Evolutionary conservation across 352 stramenopile genomes (phyloP), one percentile per base, ranked within the genome.

Genomic region (Phytophthora aleatoria): DNA sequence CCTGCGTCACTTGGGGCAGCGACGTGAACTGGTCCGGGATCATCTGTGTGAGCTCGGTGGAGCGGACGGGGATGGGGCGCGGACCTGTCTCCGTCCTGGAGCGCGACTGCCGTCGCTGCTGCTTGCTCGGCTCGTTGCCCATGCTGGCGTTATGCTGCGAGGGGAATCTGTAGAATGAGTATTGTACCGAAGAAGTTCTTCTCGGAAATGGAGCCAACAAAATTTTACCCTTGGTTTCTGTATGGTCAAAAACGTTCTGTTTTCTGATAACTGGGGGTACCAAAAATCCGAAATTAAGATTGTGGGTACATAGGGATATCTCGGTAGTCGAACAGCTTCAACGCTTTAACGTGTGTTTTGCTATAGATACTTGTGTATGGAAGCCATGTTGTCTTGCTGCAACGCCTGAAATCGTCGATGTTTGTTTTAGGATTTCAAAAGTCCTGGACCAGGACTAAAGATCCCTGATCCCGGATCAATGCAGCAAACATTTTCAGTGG

Each of bases 11-110:
- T 60, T 94, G 77, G 2, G 73, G 58, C n/a, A 92, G 64, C 44
- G 81, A 76, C 50, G 77, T 73, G 69, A 89, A 94, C 48, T 90
- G 71, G 64, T 94, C 81, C 0, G 81, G 74, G 51, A 91, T 90
- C 73, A 90, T 89, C 63, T 79, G 51, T 30, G 58, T 70, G 10
- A 67, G 57, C 12, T 61, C 16, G n/a, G 68, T 24, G 9, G 48
- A 63, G 41, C 64, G 57, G 20, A 52, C 68, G 41, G 59, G 53
- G 16, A 74, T 76, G 20, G 69, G 61, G 24, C 65, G 71, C 20
- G 77, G 77, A 12, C 77, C 75, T 0, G 77, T 81, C 61, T 79
- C 57, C 13, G 80, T 89, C 33, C 55, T 48, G 36, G 35, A 55
- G 49, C 47, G 50, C 16, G 64, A 56, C 39, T 31, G 44, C 45